Conservation (phyloP, 2,329 filamentous ascomycete genomes). For the Trichoderma oligosporum region DNA sequence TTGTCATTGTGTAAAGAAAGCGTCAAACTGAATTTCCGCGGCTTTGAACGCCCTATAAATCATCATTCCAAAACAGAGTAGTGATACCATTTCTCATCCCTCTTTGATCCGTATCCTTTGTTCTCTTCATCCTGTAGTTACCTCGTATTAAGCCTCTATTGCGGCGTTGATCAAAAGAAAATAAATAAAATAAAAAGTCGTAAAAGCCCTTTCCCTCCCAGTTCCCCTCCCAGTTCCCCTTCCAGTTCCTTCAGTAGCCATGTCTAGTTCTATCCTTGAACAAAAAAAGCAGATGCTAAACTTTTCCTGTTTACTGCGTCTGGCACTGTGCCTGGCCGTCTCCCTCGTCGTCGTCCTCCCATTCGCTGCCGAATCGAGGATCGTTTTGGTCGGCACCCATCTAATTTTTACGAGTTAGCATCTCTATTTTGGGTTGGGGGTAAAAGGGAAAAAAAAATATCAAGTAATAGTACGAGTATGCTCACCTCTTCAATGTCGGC, state of each 20-base stretch:
- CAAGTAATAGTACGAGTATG: neutral
- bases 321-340: conserved; percentile 66
- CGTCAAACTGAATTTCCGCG: neutral
- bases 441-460: too few species aligned
- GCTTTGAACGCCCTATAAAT: neutral
- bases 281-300: neutral
- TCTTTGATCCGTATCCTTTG: neutral
- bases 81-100: neutral
- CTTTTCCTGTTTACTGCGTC: conserved; percentile 54
- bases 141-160: conserved; percentile 12
- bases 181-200: conserved; percentile 1
- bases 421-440: neutral
- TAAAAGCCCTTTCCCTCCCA: neutral
- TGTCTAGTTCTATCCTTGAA: conserved; percentile 16
- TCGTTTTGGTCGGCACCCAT: conserved; percentile 72
- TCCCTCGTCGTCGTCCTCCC: conserved; percentile 69
- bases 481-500: conserved; percentile 75
- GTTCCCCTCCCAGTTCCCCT: neutral
- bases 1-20: too few species aligned
- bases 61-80: neutral
- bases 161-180: neutral
- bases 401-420: conserved; percentile 37
- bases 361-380: conserved; percentile 60
- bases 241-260: neutral
- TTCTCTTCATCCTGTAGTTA: conserved; percentile 1